Conservation (phyloP, 1,284 basidiomycete genomes). For the Rhodotorula glutinis region DNA sequence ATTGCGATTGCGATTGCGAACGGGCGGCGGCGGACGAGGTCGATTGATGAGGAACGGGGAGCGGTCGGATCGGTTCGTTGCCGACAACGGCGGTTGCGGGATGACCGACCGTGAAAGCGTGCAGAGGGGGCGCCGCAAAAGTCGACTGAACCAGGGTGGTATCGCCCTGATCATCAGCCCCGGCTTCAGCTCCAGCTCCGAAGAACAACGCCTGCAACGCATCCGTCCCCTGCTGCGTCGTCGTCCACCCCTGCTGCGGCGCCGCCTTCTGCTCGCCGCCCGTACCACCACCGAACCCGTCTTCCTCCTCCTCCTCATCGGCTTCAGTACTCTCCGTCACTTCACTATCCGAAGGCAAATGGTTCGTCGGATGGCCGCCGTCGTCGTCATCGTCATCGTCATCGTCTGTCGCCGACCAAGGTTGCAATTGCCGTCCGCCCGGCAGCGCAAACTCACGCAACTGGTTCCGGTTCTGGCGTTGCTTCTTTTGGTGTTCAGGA, state of each 20-base stretch:
- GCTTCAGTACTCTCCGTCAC: slow-evolving; percentile 7
- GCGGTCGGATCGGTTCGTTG: background rate
- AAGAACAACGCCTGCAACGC: slow-evolving; percentile 41
- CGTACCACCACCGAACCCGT: slow-evolving; percentile 4
- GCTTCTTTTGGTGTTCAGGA: background rate
- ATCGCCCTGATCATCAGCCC: background rate
- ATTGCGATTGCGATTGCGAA: no score
- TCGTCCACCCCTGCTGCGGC: slow-evolving; percentile 11
- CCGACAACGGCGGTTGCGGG: background rate
- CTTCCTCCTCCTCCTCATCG: slow-evolving; percentile 14
- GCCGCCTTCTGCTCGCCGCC: background rate
- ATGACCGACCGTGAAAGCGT: background rate
- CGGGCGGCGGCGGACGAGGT: no score
- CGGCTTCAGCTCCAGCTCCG: slow-evolving; percentile 17
- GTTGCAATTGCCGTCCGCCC: background rate
- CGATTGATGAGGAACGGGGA: slow-evolving; percentile 8
- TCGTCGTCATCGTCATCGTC: slow-evolving; percentile 4
- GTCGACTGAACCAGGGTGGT: background rate
- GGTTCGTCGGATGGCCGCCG: slow-evolving; percentile 17
- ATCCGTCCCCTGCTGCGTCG: slow-evolving; percentile 31
- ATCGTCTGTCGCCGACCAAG: background rate
- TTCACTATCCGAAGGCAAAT: slow-evolving; percentile 20
- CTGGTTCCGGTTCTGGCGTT: background rate
- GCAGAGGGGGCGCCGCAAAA: background rate
- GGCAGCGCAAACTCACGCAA: background rate